phyloP scores from a whole-genome alignment of 2,329 filamentous ascomycete genomes.

The Arthrobotrys megalospora region DNA sequence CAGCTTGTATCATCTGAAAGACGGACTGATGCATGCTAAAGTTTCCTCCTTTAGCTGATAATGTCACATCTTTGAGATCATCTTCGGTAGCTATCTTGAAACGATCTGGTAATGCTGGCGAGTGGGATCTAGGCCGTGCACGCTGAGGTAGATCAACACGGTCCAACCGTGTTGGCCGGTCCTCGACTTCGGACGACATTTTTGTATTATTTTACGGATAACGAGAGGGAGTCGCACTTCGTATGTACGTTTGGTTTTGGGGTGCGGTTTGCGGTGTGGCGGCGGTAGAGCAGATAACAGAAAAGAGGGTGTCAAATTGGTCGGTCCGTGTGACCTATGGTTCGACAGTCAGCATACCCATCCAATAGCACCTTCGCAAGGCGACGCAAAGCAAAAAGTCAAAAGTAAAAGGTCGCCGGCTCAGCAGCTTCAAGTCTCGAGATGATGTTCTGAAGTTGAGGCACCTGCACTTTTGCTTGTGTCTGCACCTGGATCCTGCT shows the following conservation, averaged over 20 bases:
- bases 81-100: slow-evolving; percentile 57
- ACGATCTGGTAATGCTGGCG: slow-evolving; percentile 59
- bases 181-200: slow-evolving; percentile 61
- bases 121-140: slow-evolving; percentile 58
- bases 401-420: slow-evolving; percentile 7
- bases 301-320: slow-evolving; percentile 60
- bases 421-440: slow-evolving; percentile 39
- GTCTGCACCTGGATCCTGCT: slow-evolving; percentile 56
- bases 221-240: slow-evolving; percentile 46
- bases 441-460: slow-evolving; percentile 34
- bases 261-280: slow-evolving; percentile 17
- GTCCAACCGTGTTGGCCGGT: slow-evolving; percentile 57
- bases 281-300: slow-evolving; percentile 30
- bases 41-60: slow-evolving; percentile 66
- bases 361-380: slow-evolving; percentile 31
- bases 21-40: slow-evolving; percentile 92
- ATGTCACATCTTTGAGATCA: slow-evolving; percentile 62
- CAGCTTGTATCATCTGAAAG: slow-evolving; percentile 91
- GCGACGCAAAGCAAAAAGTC: slow-evolving; percentile 11
- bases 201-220: slow-evolving; percentile 54
- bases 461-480: slow-evolving; percentile 60
- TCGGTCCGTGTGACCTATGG: slow-evolving; percentile 59
- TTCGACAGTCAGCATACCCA: slow-evolving; percentile 61
- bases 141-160: slow-evolving; percentile 52
- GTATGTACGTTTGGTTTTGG: slow-evolving; percentile 33